A percentile compares a stretch with the other conserved stretches of the same genome.
These are phyloP conservation scores for Talaromyces ruber DNA, from an alignment of 495 filamentous ascomycete genomes.

Conservation along the genomic window DNA sequence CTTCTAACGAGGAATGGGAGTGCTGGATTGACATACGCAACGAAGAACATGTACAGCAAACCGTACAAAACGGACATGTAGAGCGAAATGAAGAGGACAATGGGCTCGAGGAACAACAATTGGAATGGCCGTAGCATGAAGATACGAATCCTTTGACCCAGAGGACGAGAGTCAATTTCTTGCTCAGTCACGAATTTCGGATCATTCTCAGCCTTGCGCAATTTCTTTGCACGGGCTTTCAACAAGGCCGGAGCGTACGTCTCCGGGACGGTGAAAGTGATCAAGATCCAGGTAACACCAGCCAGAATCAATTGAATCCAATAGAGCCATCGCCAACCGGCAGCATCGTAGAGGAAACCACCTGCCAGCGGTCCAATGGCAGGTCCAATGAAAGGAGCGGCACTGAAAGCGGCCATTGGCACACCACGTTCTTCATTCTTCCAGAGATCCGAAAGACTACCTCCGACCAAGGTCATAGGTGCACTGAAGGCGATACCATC, in stretches of 20 bases:
- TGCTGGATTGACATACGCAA: constrained; percentile 32
- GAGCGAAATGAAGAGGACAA: constrained; percentile 66
- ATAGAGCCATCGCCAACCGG: constrained; percentile 79
- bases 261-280: constrained; percentile 74
- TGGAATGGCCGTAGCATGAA: constrained; percentile 72
- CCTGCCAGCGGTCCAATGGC: constrained; percentile 66
- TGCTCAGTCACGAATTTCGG: constrained; percentile 58
- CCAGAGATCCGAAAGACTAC: constrained; percentile 75
- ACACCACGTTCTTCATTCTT: constrained; percentile 73
- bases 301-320: constrained; percentile 72
- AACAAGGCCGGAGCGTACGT: constrained; percentile 71
- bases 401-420: constrained; percentile 79
- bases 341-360: constrained; percentile 60
- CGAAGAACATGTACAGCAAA: constrained; percentile 77
- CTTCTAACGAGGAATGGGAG: background rate
- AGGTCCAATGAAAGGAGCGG: constrained; percentile 71
- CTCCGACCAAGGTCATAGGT: constrained; percentile 76
- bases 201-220: constrained; percentile 60
- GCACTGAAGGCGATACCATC: constrained; percentile 78
- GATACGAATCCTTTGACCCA: constrained; percentile 52
- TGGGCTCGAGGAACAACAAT: constrained; percentile 69
- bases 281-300: constrained; percentile 55
- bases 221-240: constrained; percentile 52
- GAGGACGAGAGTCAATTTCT: constrained; percentile 60
- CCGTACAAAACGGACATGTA: constrained; percentile 79